Evolutionary conservation across 805 yeast species (phyloP), one percentile per base, ranked within the genome.

Genomic region (Candida corydali): DNA sequence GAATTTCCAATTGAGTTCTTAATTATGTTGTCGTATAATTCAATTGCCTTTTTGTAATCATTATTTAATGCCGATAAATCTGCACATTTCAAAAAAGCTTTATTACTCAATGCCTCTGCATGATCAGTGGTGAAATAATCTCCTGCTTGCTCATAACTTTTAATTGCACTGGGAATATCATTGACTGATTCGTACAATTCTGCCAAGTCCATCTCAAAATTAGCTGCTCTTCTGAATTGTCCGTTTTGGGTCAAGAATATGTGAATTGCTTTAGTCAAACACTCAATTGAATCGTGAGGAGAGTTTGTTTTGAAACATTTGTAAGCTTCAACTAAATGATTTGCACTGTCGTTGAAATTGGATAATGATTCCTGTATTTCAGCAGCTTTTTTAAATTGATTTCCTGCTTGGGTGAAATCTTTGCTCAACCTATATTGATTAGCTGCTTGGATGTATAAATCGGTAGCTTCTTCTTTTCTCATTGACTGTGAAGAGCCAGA

Each of bases 71-170:
- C 95, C 37, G 80, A 73, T 48, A 93, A 69, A 55, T 93, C 97
- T 2, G 98, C 98, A 45, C 88, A 83, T 58, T 87, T 87, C 46
- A 91, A 65, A 47, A 75, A 84, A 17, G 94, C 89, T 65, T 93
- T 93, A 62, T 81, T 88, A 17, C 95, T 78, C 39, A 91, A 59
- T 7, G 97, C 95, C 44, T 82, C 83, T 0, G 98, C 97, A 40
- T 87, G 89, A 61, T 93, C 99, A 43, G 91, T 86, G 38, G 78
- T 75, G 55, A 83, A 89, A 89, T 96, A 93, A 53, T 93, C 98
- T 27, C 96, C 96, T 8, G 98, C 96, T 50, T 82, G 85, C 54
- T 88, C 95, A 55, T 83, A 91, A 19, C 88, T 77, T 37, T 70
- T 70, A 36, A 82, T 73, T 5, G 98, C 97, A 47, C 75, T 75